Evolutionary conservation across 2,329 filamentous ascomycete species (phyloP), one percentile per base, ranked within the genome.

Genomic region (Teratosphaeria nubilosa): DNA sequence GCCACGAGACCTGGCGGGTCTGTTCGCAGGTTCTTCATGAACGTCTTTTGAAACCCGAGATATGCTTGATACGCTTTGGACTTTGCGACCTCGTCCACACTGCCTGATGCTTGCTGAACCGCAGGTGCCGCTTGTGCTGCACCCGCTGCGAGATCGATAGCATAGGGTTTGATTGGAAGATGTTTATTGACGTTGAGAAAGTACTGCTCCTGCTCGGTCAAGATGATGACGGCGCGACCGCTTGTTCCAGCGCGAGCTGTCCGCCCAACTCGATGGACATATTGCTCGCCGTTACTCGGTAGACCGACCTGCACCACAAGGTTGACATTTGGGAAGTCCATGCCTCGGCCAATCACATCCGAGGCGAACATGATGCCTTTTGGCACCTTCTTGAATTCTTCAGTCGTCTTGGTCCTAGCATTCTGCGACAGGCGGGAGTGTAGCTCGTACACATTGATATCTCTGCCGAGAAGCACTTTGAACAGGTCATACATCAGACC

Each of bases 311-410:
- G 58, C 87, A 88, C 20, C 84, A 88, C 52, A 83, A 96, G 85
- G 71, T 96, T 91, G 71, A 97, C 97, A 75, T 96, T 96, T 69
- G 97, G 84, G 50, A 99, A 97, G 74, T 99, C 94, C 68, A 97
- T 95, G 57, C 92, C 92, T 66, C 92, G 84, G n/a, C 91, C 91
- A 20, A 97, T 87, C 22, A 94, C 91, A 68, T 95, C 80, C 64
- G 77, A 78, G 24, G 80, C 79, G 57, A 82, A 78, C 62, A 82
- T 69, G 56, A 82, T 76, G 27, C 79, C 80, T 16, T 73, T 71
- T 1, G 72, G 66, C 20, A 76, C 69, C 58, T 76, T 70, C 59
- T 75, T 77, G 72, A 75, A 79, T 45, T 75, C 70, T 34, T 74
- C 67, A 1, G 76, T 77, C 2, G 75, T 77, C 13, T 70, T 67